Evolutionary conservation across 140 eudicot genomes (phyloP).

Genomic region (Cichorium intybus): DNA sequence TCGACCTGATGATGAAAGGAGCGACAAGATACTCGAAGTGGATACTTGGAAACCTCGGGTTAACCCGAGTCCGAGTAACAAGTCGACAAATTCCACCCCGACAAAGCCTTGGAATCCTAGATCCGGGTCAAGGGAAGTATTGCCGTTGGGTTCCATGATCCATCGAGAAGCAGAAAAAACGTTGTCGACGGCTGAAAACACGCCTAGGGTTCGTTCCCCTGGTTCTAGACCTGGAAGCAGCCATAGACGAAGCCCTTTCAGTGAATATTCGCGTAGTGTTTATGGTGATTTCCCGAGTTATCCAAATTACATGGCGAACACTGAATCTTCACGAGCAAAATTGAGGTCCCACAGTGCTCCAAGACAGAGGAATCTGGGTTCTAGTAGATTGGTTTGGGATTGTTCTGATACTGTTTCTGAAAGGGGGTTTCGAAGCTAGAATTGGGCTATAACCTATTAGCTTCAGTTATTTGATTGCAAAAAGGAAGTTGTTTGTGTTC

Average conservation of each 20-base stretch:
- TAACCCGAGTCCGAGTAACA: constrained; percentile 32
- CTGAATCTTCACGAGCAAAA: constrained; percentile 75
- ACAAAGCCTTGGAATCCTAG: constrained; percentile 54
- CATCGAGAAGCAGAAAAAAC: constrained; percentile 45
- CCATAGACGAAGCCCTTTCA: constrained; percentile 49
- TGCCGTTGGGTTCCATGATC: constrained; percentile 47
- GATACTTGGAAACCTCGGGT: constrained; percentile 77
- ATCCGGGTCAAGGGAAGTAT: constrained; percentile 34
- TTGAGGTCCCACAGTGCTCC: constrained; percentile 89
- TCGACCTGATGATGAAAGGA: constrained; percentile 50
- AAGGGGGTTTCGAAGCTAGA: constrained; percentile 44
- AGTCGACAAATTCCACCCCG: constrained; percentile 30
- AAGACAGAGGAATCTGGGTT: constrained; percentile 61
- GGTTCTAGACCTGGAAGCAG: constrained; percentile 73
- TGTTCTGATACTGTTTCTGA: constrained; percentile 52
- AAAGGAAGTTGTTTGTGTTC: constrained; percentile 11
- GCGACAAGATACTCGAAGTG: constrained; percentile 74
- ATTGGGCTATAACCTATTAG: not conserved
- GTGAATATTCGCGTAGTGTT: constrained; percentile 63
- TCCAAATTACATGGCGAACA: constrained; percentile 81
- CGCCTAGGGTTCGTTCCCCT: constrained; percentile 56
- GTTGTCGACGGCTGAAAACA: constrained; percentile 45
- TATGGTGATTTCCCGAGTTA: constrained; percentile 51
- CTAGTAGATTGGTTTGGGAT: constrained; percentile 45
- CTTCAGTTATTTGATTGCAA: constrained; percentile 7